Evolutionary conservation across 2,329 filamentous ascomycete species (phyloP).

Genomic region (Cercospora sojina): DNA sequence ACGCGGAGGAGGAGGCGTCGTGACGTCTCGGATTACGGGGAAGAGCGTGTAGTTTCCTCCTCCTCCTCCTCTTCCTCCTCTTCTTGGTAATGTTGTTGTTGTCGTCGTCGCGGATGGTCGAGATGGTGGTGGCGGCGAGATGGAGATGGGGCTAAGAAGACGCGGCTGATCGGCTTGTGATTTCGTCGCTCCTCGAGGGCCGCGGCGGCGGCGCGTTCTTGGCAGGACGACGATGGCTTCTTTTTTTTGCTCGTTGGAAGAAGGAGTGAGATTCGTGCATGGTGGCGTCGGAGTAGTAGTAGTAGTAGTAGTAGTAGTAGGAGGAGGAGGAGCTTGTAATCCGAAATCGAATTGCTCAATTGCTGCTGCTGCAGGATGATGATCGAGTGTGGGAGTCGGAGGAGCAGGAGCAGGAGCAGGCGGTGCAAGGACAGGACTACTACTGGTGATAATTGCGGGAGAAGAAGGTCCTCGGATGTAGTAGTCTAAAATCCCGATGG

Average conservation of each 20-base stretch:
- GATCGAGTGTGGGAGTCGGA: slow-evolving; percentile 26
- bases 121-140: slow-evolving; percentile 21
- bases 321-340: slow-evolving; percentile 24
- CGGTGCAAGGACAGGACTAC: slow-evolving; percentile 24
- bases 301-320: no score
- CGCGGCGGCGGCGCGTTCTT: no score
- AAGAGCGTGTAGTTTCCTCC: slow-evolving; percentile 35
- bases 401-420: background rate
- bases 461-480: slow-evolving; percentile 30
- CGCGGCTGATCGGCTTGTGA: slow-evolving; percentile 15
- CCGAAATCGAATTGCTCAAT: slow-evolving; percentile 36
- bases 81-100: no score
- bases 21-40: slow-evolving; percentile 28
- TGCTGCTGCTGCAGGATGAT: no score
- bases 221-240: background rate
- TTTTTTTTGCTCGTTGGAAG: background rate
- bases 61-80: no score
- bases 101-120: slow-evolving; percentile 15
- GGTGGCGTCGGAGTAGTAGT: no score
- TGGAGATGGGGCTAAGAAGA: slow-evolving; percentile 14
- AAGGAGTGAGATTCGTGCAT: background rate
- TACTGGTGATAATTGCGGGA: slow-evolving; percentile 24
- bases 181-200: background rate
- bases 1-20: slow-evolving; percentile 23
- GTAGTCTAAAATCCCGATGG: slow-evolving; percentile 36